phyloP scores from a whole-genome alignment of 768 basidiomycete genomes.

The Pulveroboletus sp. region DNA sequence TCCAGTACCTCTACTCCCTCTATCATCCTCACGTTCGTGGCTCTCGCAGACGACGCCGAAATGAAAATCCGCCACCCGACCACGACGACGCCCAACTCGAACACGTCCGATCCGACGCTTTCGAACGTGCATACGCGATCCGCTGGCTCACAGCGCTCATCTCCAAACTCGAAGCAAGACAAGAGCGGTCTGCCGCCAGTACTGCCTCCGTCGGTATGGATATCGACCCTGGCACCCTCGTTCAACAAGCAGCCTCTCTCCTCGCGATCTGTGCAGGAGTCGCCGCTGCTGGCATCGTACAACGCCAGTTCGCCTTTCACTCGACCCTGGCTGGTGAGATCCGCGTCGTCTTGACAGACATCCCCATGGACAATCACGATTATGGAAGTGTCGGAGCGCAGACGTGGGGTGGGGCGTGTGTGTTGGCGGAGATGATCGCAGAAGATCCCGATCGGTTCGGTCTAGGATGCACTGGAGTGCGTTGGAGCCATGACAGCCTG shows the following conservation, averaged over 20 bases:
- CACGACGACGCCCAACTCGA: constrained; percentile 19
- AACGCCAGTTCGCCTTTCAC: constrained; percentile 50
- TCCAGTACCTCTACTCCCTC: constrained; percentile 49
- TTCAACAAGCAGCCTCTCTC: constrained; percentile 55
- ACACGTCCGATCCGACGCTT: constrained; percentile 49
- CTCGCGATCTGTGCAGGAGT: constrained; percentile 64
- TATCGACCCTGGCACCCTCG: constrained; percentile 25
- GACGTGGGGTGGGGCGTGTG: constrained; percentile 85
- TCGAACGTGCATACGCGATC: constrained; percentile 66
- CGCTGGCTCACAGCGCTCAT: constrained; percentile 74
- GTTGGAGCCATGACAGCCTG: background rate
- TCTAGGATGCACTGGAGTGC: constrained; percentile 15
- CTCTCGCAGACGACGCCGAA: constrained; percentile 39
- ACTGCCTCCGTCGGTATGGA: background rate
- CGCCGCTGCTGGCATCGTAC: constrained; percentile 55
- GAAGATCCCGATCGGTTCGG: constrained; percentile 53
- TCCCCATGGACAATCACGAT: constrained; percentile 66
- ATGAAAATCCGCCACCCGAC: background rate
- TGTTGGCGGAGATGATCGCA: constrained; percentile 71
- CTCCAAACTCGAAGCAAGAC: constrained; percentile 30
- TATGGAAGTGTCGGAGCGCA: constrained; percentile 76
- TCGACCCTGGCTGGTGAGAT: constrained; percentile 16
- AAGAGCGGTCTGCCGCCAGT: background rate
- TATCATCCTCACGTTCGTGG: constrained; percentile 65
- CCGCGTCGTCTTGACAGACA: constrained; percentile 55